Conservation (phyloP, 306 rosid species). For the Lagenaria siceraria region DNA sequence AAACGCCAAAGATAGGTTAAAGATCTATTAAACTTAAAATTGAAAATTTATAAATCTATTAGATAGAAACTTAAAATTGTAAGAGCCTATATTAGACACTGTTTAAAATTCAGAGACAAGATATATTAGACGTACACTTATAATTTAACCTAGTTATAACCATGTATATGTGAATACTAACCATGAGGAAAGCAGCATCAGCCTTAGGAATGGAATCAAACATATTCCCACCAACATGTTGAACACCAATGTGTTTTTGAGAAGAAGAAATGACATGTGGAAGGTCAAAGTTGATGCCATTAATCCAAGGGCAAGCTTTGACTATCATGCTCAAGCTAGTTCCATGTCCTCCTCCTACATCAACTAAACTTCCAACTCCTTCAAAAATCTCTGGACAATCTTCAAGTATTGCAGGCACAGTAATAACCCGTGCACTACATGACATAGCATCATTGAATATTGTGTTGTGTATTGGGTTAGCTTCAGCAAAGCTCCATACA, state of each 20-base stretch:
- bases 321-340: conserved; percentile 21
- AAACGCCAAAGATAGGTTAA: too few species aligned
- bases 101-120: too few species aligned
- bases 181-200: conserved; percentile 48
- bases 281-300: conserved; percentile 53
- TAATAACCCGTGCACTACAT: conserved; percentile 19
- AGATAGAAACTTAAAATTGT: too few species aligned
- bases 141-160: too few species aligned
- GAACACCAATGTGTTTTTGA: background rate
- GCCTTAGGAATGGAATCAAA: conserved; percentile 49
- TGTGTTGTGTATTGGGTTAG: conserved; percentile 19
- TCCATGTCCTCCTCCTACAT: conserved; percentile 72
- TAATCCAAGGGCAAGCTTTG: conserved; percentile 30
- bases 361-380: conserved; percentile 40
- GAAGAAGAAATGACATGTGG: conserved; percentile 42
- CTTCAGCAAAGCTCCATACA: conserved; percentile 24
- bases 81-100: too few species aligned
- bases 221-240: conserved; percentile 54
- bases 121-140: too few species aligned
- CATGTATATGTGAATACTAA: background rate
- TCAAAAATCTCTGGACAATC: conserved; percentile 29
- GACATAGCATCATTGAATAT: conserved; percentile 62
- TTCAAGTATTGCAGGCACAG: conserved; percentile 18
- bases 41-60: too few species aligned
- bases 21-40: too few species aligned